These are phyloP conservation scores for Ceratobasidium theobromae DNA, from an alignment of 1,284 basidiomycete genomes.

Conservation along the genomic window DNA sequence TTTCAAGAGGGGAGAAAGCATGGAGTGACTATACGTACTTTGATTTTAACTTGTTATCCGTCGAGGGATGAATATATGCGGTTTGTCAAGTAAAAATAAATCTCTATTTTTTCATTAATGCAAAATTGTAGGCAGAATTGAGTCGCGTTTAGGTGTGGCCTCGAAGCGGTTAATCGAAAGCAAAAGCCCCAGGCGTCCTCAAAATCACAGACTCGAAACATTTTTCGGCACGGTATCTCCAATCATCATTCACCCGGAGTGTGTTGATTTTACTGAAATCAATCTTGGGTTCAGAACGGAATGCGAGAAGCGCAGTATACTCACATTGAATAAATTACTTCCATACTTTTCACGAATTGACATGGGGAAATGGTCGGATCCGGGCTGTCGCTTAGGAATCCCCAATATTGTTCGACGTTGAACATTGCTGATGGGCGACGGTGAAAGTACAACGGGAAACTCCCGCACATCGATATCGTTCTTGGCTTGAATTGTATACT, in stretches of 20 bases:
- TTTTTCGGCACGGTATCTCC: background rate
- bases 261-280: constrained; percentile 15
- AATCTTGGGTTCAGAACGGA: background rate
- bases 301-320: background rate
- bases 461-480: background rate
- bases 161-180: background rate
- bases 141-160: background rate
- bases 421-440: constrained; percentile 22
- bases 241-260: background rate
- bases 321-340: constrained; percentile 17
- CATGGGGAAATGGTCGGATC: background rate
- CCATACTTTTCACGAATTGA: background rate
- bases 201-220: background rate
- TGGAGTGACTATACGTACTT: background rate
- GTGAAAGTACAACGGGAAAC: constrained; percentile 15
- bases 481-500: background rate
- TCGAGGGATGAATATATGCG: background rate
- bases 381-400: constrained; percentile 13
- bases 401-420: constrained; percentile 20
- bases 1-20: background rate
- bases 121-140: no score
- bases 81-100: background rate
- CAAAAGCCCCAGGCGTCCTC: constrained; percentile 2
- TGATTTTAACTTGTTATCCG: background rate
- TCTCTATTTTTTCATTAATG: no score